phyloP scores from a whole-genome alignment of 2,329 filamentous ascomycete species.

The Fusarium fujikuroi region DNA sequence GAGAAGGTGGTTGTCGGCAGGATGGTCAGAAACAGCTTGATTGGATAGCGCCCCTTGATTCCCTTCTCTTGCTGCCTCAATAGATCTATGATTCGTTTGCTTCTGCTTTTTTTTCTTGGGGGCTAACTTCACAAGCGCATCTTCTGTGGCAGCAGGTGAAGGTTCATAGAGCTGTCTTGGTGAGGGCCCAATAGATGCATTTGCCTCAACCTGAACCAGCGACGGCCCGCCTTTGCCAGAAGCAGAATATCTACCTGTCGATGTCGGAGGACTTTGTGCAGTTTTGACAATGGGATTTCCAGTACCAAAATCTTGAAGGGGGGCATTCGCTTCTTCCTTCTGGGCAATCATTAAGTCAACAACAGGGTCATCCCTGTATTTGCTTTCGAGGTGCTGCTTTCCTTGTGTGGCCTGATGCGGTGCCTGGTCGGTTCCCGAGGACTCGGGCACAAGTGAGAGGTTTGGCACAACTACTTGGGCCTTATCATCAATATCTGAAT shows the following conservation, averaged over 20 bases:
- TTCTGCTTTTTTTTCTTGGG: constrained; percentile 48
- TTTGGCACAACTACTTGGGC: background rate
- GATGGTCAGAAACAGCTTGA: background rate
- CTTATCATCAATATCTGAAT: background rate
- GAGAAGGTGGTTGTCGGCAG: background rate
- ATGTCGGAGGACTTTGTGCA: background rate
- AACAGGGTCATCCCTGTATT: background rate
- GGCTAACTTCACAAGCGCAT: constrained; percentile 5
- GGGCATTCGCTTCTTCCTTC: background rate
- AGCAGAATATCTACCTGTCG: background rate
- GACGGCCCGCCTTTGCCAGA: background rate
- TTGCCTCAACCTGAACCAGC: background rate
- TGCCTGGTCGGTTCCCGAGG: background rate
- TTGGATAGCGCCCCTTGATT: background rate
- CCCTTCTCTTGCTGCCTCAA: background rate
- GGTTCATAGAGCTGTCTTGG: background rate
- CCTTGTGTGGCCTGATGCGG: background rate
- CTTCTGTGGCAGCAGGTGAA: background rate
- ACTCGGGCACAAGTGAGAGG: background rate
- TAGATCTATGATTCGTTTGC: background rate
- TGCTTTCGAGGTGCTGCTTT: background rate
- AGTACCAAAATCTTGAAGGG: background rate
- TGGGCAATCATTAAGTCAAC: background rate
- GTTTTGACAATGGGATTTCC: background rate
- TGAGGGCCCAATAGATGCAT: background rate